Evolutionary conservation across 371 early-diverging fungal genomes (phyloP), one percentile per base, ranked within the genome.

Genomic region (Mucor plumbeus): DNA sequence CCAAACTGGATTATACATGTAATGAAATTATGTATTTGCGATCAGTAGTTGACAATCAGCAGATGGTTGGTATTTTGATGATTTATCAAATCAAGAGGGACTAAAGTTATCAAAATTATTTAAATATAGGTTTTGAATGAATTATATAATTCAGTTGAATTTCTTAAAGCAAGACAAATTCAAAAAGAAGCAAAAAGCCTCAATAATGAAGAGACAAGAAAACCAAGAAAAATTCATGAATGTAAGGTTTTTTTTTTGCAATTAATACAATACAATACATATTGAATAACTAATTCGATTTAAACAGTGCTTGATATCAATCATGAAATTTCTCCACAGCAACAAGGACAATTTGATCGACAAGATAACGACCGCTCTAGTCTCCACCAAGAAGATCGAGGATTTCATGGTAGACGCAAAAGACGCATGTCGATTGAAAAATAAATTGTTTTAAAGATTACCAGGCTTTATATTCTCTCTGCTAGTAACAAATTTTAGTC

Each of bases 201-300:
- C 50, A 50, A 3, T 4, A 48, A n/a, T 21, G 55, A 50, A 19
- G 50, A 26, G 11, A 14, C 38, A 3, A 67, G 64, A 35, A 67
- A 71, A 34, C 72, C 68, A 13, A 60, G 62, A 31, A 72, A 72
- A 40, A 65, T 72, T 31, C 64, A 72, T 53, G 71, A 71, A 43
- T 38, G 70, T 69, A 69, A 60, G 63, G n/a, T n/a, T n/a, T n/a
- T n/a, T n/a, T 36, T 6, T 59, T n/a, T 7, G 10, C 15, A 41
- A 1, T n/a, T n/a, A n/a, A n/a, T n/a, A n/a, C 4, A 0, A 43
- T 43, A n/a, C 15, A 43, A 43, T 43, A n/a, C n/a, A n/a, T 43
- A n/a, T 43, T 43, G n/a, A 43, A 14, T 3, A 15, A n/a, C n/a
- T 43, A 5, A 43, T 44, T 7, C n/a, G 14, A 44, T 17, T 26